phyloP scores from a whole-genome alignment of 768 basidiomycete genomes.

The Kwoniella sp. region DNA sequence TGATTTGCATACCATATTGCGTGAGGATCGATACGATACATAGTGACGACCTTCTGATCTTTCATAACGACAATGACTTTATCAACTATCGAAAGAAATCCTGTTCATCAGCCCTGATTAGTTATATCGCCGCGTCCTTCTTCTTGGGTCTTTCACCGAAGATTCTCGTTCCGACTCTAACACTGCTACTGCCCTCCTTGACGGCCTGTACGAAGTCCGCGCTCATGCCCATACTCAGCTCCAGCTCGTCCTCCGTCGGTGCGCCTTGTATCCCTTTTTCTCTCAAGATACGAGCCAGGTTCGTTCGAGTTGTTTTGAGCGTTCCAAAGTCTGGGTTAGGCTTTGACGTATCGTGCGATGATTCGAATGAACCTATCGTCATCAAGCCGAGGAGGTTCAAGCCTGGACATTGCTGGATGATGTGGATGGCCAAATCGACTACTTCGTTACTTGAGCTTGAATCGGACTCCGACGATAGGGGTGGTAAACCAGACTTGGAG shows the following conservation, averaged over 20 bases:
- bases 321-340: slow-evolving; percentile 74
- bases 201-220: slow-evolving; percentile 88
- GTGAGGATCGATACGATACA: background rate
- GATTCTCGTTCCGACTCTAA: slow-evolving; percentile 87
- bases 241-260: slow-evolving; percentile 43
- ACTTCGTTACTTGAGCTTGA: slow-evolving; percentile 59
- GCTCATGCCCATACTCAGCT: slow-evolving; percentile 87
- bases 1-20: no score
- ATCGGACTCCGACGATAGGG: slow-evolving; percentile 57
- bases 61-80: background rate
- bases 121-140: slow-evolving; percentile 6
- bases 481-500: slow-evolving; percentile 79
- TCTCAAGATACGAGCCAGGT: slow-evolving; percentile 56
- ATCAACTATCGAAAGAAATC: background rate
- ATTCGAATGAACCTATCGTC: slow-evolving; percentile 87
- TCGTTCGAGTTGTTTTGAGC: slow-evolving; percentile 67
- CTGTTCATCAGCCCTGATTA: no score
- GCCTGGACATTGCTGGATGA: slow-evolving; percentile 72
- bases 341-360: slow-evolving; percentile 64
- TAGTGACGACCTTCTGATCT: no score
- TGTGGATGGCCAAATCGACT: slow-evolving; percentile 67
- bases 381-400: slow-evolving; percentile 84
- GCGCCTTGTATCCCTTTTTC: slow-evolving; percentile 28
- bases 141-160: slow-evolving; percentile 75
- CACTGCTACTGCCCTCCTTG: slow-evolving; percentile 78